Base-by-base conservation (phyloP, 1,139 yeast genomes). In the Zygosaccharomyces sapae region DNA sequence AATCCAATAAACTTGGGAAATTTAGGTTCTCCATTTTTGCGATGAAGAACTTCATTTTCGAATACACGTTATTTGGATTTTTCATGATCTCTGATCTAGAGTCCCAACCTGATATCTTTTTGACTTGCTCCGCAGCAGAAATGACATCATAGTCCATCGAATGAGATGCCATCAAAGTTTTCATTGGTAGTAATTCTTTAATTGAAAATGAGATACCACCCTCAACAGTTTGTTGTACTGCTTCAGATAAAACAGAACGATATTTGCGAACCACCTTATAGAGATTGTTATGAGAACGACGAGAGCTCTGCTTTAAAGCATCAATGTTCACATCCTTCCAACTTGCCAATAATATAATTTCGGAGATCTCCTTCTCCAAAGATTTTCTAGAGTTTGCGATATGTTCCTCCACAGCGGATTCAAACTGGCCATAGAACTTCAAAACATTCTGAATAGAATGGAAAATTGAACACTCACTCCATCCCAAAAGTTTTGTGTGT, bases 261-360 rank as follows among this genome's bases (percentile, higher is more conserved):
- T 87, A 92, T 63, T 88, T 89, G 53, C 92, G 77, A 7, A 92
- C 86, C 49, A 87, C 67, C 68, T 89, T 92, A 75, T 84, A 92
- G 49, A 94, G 79, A 57, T 75, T 81, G 54, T 81, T 79, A 63
- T 94, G 98, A 0, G 97, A 89, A 45, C 83, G 79, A 55, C 87
- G 81, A 3, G 98, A 92, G 69, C 96, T 87, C 67, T 90, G 97
- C 57, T 87, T 88, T 57, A 94, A 75, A 0, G 98, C 96, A 62
- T 85, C 94, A 42, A 89, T 81, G 60, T 94, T 94, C 10, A 90
- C 92, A 68, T 94, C 99, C 59, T 90, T 89, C 97, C 98, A 94
- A 62, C 96, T 86, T 1, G 97, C 97, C 25, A 94, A 73, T 43
- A 88, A 70, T 43, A 92, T 88, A 4, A 89, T 83, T 51, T 94